Conservation (phyloP, 257 asterid genomes). For the Solanum rostratum region DNA sequence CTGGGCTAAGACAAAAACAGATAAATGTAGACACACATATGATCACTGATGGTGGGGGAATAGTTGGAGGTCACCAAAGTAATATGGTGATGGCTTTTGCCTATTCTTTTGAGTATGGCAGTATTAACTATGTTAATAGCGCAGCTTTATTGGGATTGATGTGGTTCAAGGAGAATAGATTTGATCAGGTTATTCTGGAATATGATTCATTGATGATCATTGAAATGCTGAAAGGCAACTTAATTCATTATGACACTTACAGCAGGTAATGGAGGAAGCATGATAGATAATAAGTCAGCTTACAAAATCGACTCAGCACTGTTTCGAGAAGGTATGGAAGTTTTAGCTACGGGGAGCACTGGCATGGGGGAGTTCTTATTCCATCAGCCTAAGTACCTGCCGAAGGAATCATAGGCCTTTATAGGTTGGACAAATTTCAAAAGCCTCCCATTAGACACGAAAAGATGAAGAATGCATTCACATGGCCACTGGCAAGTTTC, state of each 20-base stretch:
- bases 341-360: background rate
- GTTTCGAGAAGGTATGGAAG: background rate
- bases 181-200: background rate
- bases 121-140: background rate
- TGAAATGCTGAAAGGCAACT: background rate
- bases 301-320: background rate
- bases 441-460: background rate
- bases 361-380: background rate
- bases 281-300: background rate
- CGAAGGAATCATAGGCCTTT: background rate
- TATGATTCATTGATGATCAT: background rate
- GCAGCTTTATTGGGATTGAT: background rate
- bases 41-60: background rate
- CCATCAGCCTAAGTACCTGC: background rate
- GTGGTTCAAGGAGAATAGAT: background rate
- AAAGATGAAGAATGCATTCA: background rate
- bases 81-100: background rate
- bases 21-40: background rate
- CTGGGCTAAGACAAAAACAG: background rate
- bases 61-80: background rate
- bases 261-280: background rate
- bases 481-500: background rate
- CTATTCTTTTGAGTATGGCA: background rate
- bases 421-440: background rate
- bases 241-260: background rate